Evolutionary conservation across 352 stramenopile species (phyloP), one percentile per base, ranked within the genome.

Genomic region (Phytopythium kandeliae): DNA sequence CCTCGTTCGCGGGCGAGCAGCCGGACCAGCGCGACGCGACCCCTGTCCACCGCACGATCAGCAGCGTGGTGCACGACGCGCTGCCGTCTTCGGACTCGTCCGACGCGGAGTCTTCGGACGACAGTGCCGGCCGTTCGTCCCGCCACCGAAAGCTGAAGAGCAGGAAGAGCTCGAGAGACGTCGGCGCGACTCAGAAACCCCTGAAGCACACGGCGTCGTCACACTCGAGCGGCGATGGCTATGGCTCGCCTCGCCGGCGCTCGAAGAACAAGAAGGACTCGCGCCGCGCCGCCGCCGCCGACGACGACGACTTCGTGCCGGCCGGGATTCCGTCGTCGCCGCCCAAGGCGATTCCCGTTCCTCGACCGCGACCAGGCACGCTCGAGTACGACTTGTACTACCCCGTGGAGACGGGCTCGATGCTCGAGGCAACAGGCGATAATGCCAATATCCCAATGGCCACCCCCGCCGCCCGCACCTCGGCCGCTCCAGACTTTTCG

Each of bases 21-120:
- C 17, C 33, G 12, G 43, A 9, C 22, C 17, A 28, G 19, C 46
- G 12, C 25, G 33, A 16, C 17, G 28, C 26, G 11, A 21, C 38
- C 28, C 40, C 57, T 26, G 35, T 46, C 3, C 24, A 56, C 13
- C 46, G 60, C 33, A 44, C 48, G n/a, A 57, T 65, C 33, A 50
- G 37, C 21, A 35, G 52, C 48, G 70, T 75, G 28, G 57, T 65
- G 9, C 56, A 71, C 8, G 65, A 80, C 15, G 67, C 65, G 1
- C 33, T 80, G 4, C 70, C 67, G 13, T 60, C 61, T 0, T 69
- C 62, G 1, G 61, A 74, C 25, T 68, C 65, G 24, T 80, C 70
- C 0, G 67, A 78, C 34, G 57, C 54, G 11, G 16, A 16, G 33
- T 42, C 31, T 12, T 64, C 57, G 12, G 38, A 50, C 19, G 44